A percentile compares a stretch with the other conserved stretches of the same genome.
Evolutionary conservation across 371 early-diverging fungal species (phyloP).

Genomic region (Circinella umbellata): DNA sequence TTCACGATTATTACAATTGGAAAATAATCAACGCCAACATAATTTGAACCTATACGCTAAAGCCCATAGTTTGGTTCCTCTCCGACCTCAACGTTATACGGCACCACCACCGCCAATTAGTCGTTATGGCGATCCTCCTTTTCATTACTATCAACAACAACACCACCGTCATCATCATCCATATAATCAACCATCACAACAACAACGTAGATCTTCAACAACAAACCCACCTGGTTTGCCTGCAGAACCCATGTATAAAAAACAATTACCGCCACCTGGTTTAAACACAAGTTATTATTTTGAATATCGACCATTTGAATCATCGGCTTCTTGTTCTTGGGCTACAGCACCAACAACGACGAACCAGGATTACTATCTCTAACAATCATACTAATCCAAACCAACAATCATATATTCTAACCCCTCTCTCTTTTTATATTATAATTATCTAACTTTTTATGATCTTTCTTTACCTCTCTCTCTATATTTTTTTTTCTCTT

Average conservation of each 20-base stretch:
- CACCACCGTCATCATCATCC: background rate
- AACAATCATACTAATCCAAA: background rate
- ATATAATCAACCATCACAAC: background rate
- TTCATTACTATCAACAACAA: background rate
- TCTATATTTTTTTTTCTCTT: background rate
- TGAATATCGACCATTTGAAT: conserved; percentile 6
- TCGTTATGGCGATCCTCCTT: conserved; percentile 13
- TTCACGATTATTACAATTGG: conserved; percentile 15
- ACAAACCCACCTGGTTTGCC: conserved; percentile 1
- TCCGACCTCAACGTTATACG: conserved; percentile 16
- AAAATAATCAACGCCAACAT: conserved; percentile 18
- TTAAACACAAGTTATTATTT: conserved; percentile 7
- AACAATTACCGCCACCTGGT: conserved; percentile 1
- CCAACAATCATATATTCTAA: conserved; percentile 2
- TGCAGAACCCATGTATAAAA: conserved; percentile 2
- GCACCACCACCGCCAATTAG: conserved; percentile 21
- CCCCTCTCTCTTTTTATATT: background rate
- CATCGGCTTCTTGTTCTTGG: background rate
- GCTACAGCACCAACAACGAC: background rate
- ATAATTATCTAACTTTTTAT: background rate
- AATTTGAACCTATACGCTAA: conserved; percentile 15
- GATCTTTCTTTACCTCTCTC: background rate
- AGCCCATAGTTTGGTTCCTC: conserved; percentile 10
- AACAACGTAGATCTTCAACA: background rate
- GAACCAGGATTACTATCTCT: conserved; percentile 2